Conservation (phyloP, 805 yeast genomes). For the Nakazawaea molendinolei region DNA sequence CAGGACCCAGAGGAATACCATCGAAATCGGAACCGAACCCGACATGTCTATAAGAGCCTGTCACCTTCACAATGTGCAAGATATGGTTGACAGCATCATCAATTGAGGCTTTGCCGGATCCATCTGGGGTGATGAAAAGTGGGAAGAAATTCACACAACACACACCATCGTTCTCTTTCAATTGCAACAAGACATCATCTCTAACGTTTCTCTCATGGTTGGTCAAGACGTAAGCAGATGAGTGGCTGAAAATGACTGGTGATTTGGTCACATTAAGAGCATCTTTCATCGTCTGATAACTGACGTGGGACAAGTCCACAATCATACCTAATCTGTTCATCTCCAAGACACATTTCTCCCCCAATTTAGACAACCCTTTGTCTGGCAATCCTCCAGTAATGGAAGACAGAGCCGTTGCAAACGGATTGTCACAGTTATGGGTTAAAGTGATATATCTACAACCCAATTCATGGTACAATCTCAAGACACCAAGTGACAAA, state of each 20-base stretch:
- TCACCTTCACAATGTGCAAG: constrained; percentile 31
- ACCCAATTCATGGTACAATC: constrained; percentile 43
- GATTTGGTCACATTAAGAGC: constrained; percentile 31
- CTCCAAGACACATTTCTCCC: constrained; percentile 34
- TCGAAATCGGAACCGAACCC: constrained; percentile 49
- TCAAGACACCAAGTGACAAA: constrained; percentile 38
- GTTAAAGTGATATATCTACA: constrained; percentile 49
- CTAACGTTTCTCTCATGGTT: constrained; percentile 41
- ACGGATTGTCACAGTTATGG: constrained; percentile 52
- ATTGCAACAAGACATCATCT: constrained; percentile 35
- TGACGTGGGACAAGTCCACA: constrained; percentile 44
- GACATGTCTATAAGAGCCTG: constrained; percentile 33
- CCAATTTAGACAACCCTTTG: constrained; percentile 35
- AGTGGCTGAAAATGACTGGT: constrained; percentile 45
- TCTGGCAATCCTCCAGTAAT: constrained; percentile 39
- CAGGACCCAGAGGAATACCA: constrained; percentile 42
- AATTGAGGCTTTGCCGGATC: constrained; percentile 25
- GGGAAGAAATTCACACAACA: constrained; percentile 42
- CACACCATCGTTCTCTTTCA: constrained; percentile 39
- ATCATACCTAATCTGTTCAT: constrained; percentile 50
- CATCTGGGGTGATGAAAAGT: constrained; percentile 24
- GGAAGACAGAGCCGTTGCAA: constrained; percentile 48
- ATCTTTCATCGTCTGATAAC: constrained; percentile 41
- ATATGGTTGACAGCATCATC: constrained; percentile 43
- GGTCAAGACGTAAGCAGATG: constrained; percentile 34